Evolutionary conservation across 2,329 filamentous ascomycete genomes (phyloP).

Genomic region (Alternaria brassicicola): DNA sequence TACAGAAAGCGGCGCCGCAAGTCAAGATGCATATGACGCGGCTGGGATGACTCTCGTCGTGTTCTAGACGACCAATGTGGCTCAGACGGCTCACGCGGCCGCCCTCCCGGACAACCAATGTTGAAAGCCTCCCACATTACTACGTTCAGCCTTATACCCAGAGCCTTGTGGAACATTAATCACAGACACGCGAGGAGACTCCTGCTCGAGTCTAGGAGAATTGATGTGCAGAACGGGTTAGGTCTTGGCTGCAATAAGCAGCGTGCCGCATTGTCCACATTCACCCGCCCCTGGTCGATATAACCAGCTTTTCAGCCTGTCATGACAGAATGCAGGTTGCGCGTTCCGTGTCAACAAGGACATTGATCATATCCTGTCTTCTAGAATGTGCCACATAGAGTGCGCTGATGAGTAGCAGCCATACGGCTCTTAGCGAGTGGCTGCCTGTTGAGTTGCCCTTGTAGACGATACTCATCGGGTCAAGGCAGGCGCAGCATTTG

Average conservation of each 20-base stretch:
- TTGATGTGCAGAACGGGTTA: slow-evolving; percentile 11
- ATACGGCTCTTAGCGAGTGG: slow-evolving; percentile 21
- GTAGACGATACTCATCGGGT: slow-evolving; percentile 6
- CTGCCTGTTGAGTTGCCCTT: slow-evolving; percentile 1
- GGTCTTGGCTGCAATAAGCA: slow-evolving; percentile 19
- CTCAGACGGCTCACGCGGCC: slow-evolving; percentile 29
- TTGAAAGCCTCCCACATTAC: slow-evolving; percentile 1
- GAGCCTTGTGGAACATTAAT: slow-evolving; percentile 23
- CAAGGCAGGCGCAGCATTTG: not conserved
- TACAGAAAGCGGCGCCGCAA: slow-evolving; percentile 5
- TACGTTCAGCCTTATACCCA: slow-evolving; percentile 19
- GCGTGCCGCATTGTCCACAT: slow-evolving; percentile 16
- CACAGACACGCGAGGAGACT: slow-evolving; percentile 13
- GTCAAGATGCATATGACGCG: slow-evolving; percentile 20
- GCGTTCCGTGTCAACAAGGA: slow-evolving; percentile 2
- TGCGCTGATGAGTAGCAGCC: slow-evolving; percentile 19
- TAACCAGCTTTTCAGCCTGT: not conserved
- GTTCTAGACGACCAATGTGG: slow-evolving; percentile 19
- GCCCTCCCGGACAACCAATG: slow-evolving; percentile 19
- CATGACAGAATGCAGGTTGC: slow-evolving; percentile 1
- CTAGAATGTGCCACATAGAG: slow-evolving; percentile 37
- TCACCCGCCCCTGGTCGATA: slow-evolving; percentile 8
- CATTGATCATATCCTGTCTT: slow-evolving; percentile 20
- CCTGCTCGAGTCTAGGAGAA: slow-evolving; percentile 4
- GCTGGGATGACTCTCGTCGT: slow-evolving; percentile 5